Evolutionary conservation across 495 filamentous ascomycete species (phyloP).

Genomic region (Xylaria grammica): DNA sequence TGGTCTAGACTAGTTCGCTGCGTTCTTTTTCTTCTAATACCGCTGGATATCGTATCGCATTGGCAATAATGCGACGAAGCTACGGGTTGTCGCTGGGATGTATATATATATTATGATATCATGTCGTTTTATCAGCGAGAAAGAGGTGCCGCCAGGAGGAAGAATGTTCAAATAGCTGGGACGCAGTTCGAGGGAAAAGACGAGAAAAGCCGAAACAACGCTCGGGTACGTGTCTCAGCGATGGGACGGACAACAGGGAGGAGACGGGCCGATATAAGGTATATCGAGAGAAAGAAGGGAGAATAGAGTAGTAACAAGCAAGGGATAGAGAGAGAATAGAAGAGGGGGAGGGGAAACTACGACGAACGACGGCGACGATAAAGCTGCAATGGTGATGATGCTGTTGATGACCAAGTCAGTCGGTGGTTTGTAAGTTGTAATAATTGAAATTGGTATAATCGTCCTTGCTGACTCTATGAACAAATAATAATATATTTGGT

Average conservation of each 20-base stretch:
- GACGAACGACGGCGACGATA: not conserved
- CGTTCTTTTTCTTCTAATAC: too few species aligned
- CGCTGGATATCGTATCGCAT: not conserved
- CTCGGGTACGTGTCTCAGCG: not conserved
- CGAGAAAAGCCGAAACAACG: conserved; percentile 1
- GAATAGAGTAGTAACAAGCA: not conserved
- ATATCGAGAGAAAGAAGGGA: not conserved
- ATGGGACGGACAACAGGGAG: conserved; percentile 1
- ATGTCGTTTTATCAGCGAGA: not conserved
- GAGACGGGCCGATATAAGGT: conserved; percentile 8
- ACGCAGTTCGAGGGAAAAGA: not conserved
- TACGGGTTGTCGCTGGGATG: not conserved
- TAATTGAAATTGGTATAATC: not conserved
- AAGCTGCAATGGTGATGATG: not conserved
- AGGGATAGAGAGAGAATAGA: not conserved
- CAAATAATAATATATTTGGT: conserved; percentile 12
- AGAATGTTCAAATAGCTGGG: not conserved
- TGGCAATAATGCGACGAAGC: not conserved
- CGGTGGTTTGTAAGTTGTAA: not conserved
- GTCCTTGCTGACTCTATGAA: not conserved
- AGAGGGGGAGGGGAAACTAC: not conserved
- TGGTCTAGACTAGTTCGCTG: too few species aligned
- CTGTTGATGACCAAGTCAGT: not conserved
- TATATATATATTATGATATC: not conserved
- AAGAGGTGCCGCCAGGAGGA: not conserved